These are phyloP conservation scores for Groenewaldozyma auringiensis DNA, from an alignment of 1,139 yeast species.

Conservation along the genomic window DNA sequence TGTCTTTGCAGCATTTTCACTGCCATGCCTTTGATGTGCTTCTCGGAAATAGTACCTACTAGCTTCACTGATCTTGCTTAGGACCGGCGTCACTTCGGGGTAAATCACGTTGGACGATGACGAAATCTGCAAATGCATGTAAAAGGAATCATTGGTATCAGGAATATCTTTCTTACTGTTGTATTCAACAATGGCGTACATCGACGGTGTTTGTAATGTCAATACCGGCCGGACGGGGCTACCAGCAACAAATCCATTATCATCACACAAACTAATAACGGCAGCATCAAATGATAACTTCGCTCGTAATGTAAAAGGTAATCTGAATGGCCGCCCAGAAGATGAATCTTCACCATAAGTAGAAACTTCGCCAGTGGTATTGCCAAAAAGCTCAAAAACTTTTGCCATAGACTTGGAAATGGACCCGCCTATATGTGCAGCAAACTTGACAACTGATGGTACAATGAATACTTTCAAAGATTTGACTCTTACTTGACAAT, in stretches of 20 bases:
- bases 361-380: background rate
- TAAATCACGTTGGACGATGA: constrained; percentile 64
- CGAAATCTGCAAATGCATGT: constrained; percentile 53
- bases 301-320: constrained; percentile 23
- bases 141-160: constrained; percentile 39
- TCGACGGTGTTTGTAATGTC: constrained; percentile 69
- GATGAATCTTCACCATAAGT: constrained; percentile 1
- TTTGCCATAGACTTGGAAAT: constrained; percentile 5
- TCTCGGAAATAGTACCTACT: constrained; percentile 11
- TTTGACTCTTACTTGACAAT: constrained; percentile 24
- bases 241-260: constrained; percentile 14
- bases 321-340: constrained; percentile 18
- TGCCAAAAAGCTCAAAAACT: background rate
- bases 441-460: constrained; percentile 27
- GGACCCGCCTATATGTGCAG: constrained; percentile 16
- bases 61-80: constrained; percentile 41
- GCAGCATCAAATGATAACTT: constrained; percentile 25
- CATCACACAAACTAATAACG: constrained; percentile 23
- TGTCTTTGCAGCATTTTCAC: background rate
- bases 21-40: constrained; percentile 7
- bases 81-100: constrained; percentile 73
- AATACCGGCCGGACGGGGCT: constrained; percentile 43
- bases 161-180: constrained; percentile 21
- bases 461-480: constrained; percentile 26
- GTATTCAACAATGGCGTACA: constrained; percentile 48